Conservation (phyloP, 208 protist genomes). For the Acanthamoeba castellanii region DNA sequence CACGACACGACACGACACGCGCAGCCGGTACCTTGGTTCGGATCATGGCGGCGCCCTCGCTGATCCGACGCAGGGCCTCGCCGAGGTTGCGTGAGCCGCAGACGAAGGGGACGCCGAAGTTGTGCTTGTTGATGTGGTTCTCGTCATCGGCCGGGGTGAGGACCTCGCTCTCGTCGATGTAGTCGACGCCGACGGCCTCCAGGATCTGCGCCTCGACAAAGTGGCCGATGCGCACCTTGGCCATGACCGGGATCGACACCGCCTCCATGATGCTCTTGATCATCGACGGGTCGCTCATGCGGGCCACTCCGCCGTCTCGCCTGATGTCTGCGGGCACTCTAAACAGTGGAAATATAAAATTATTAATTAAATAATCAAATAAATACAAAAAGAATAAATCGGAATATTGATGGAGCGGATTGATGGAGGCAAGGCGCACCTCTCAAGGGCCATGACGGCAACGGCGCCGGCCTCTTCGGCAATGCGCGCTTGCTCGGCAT, state of each 20-base stretch:
- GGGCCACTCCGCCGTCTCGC: conserved; percentile 87
- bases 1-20: background rate
- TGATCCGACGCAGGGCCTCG: conserved; percentile 92
- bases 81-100: conserved; percentile 92
- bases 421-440: conserved; percentile 50
- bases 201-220: conserved; percentile 93
- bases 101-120: conserved; percentile 93
- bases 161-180: conserved; percentile 94
- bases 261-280: conserved; percentile 91
- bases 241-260: conserved; percentile 89
- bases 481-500: conserved; percentile 92
- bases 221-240: conserved; percentile 93
- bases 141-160: conserved; percentile 92
- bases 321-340: conserved; percentile 93
- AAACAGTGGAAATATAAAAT: background rate
- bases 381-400: background rate
- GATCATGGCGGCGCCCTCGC: conserved; percentile 92
- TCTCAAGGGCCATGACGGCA: conserved; percentile 93
- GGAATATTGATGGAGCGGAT: background rate
- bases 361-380: background rate
- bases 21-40: conserved; percentile 87
- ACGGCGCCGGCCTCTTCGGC: conserved; percentile 92
- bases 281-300: conserved; percentile 91
- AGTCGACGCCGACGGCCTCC: conserved; percentile 90
- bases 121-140: conserved; percentile 92